These are phyloP conservation scores for Podaxis sp. DNA, from an alignment of 768 basidiomycete genomes.

Conservation along the genomic window DNA sequence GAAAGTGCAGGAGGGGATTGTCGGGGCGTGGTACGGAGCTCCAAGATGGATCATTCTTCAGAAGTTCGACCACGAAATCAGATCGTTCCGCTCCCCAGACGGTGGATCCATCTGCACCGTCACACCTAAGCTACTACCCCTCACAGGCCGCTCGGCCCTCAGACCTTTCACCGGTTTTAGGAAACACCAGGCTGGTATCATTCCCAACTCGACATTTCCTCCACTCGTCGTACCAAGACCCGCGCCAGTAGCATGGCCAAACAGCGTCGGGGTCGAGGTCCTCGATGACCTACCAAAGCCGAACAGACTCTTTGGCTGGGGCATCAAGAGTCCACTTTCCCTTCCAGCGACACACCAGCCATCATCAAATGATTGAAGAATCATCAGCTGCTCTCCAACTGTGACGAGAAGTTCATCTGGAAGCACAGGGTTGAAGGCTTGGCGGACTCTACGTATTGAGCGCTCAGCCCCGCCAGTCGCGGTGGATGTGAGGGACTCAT, in stretches of 20 bases:
- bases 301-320: slow-evolving; percentile 36
- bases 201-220: slow-evolving; percentile 55
- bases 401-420: slow-evolving; percentile 67
- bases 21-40: no score
- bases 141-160: slow-evolving; percentile 57
- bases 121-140: slow-evolving; percentile 60
- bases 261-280: slow-evolving; percentile 14
- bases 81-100: slow-evolving; percentile 36
- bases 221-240: slow-evolving; percentile 1
- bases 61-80: slow-evolving; percentile 75
- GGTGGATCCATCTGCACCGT: slow-evolving; percentile 48
- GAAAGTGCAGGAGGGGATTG: not conserved
- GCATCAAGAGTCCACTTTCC: slow-evolving; percentile 30
- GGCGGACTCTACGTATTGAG: slow-evolving; percentile 51
- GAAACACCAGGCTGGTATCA: slow-evolving; percentile 79
- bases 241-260: slow-evolving; percentile 1
- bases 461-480: slow-evolving; percentile 23
- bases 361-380: slow-evolving; percentile 69
- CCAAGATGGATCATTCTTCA: slow-evolving; percentile 13
- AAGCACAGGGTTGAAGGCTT: slow-evolving; percentile 63
- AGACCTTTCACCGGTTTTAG: slow-evolving; percentile 56
- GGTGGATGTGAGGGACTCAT: slow-evolving; percentile 31
- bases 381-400: slow-evolving; percentile 54
- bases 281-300: slow-evolving; percentile 8
- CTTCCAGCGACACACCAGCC: slow-evolving; percentile 77